A percentile compares a stretch with the other conserved stretches of the same genome.
phyloP scores from a whole-genome alignment of 441 rosid species.

The Brassica balearica region DNA sequence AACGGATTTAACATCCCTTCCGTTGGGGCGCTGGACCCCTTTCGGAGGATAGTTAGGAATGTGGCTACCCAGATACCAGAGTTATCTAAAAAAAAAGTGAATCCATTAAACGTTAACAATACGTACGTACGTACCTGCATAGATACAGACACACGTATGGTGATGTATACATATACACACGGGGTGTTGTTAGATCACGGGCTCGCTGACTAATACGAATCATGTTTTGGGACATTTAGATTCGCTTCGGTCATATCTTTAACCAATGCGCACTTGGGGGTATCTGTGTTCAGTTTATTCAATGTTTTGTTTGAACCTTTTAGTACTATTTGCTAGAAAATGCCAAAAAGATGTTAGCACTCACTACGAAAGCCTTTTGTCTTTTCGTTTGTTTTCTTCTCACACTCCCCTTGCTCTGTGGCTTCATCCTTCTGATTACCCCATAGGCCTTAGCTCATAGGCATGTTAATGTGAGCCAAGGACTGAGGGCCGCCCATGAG shows the following conservation, averaged over 20 bases:
- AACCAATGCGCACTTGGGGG: constrained; percentile 24
- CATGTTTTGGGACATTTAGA: constrained; percentile 33
- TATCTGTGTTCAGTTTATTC: constrained; percentile 32
- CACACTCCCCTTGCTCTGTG: background rate
- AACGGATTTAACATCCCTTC: too few relatives aligned
- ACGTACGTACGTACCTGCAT: background rate
- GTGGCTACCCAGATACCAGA: too few relatives aligned
- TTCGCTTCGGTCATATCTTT: constrained; percentile 33
- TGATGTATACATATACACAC: constrained; percentile 7
- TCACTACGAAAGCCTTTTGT: constrained; percentile 38
- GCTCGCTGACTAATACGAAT: constrained; percentile 22
- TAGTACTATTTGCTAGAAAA: constrained; percentile 13
- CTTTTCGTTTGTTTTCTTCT: constrained; percentile 15
- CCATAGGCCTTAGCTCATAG: background rate
- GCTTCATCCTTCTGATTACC: constrained; percentile 5
- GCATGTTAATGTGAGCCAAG: constrained; percentile 5
- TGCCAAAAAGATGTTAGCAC: constrained; percentile 17
- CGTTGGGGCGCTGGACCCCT: too few relatives aligned
- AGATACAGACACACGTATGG: background rate
- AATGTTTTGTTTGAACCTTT: constrained; percentile 31
- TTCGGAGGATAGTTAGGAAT: too few relatives aligned
- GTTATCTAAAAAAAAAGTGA: background rate
- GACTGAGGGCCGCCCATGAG: background rate
- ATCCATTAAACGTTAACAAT: background rate
- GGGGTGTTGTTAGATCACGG: constrained; percentile 38